phyloP scores from a whole-genome alignment of 768 basidiomycete species.

The Termitomyces sp. region DNA sequence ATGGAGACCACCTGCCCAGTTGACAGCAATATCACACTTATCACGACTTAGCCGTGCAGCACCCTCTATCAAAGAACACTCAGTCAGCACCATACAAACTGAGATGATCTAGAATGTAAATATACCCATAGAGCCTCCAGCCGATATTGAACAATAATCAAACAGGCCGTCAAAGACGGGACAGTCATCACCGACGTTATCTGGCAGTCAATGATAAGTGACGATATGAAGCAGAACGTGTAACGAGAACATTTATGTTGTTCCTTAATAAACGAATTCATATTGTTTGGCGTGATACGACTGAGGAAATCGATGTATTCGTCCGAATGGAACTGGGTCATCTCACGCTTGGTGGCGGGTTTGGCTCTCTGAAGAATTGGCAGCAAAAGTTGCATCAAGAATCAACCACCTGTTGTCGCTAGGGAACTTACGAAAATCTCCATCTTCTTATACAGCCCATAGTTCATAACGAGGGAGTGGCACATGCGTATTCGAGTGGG shows the following conservation, averaged over 20 bases:
- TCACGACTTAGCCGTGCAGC: slow-evolving; percentile 92
- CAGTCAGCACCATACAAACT: neutral
- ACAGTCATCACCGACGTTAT: slow-evolving; percentile 98
- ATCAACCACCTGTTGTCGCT: neutral
- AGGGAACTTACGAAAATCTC: slow-evolving; percentile 89
- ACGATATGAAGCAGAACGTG: neutral
- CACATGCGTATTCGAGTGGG: slow-evolving; percentile 99
- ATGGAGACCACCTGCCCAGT: slow-evolving; percentile 98
- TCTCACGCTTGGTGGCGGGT: slow-evolving; percentile 98
- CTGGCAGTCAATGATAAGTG: slow-evolving; percentile 32
- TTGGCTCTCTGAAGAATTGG: slow-evolving; percentile 74
- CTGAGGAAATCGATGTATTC: slow-evolving; percentile 98
- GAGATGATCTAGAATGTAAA: neutral
- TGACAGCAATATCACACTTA: slow-evolving; percentile 98
- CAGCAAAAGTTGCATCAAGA: neutral
- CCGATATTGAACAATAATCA: slow-evolving; percentile 98
- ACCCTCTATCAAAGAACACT: slow-evolving; percentile 62
- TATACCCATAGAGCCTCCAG: slow-evolving; percentile 98
- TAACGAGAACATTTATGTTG: slow-evolving; percentile 82
- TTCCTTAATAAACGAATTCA: slow-evolving; percentile 89
- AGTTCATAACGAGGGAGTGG: slow-evolving; percentile 99
- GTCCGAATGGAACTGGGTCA: slow-evolving; percentile 99
- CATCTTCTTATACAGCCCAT: slow-evolving; percentile 99
- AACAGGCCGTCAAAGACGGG: slow-evolving; percentile 98
- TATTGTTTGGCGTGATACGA: slow-evolving; percentile 91